A percentile compares a stretch with the other conserved stretches of the same genome.
phyloP scores from a whole-genome alignment of 2,329 filamentous ascomycete species.

The Lomentospora prolificans region DNA sequence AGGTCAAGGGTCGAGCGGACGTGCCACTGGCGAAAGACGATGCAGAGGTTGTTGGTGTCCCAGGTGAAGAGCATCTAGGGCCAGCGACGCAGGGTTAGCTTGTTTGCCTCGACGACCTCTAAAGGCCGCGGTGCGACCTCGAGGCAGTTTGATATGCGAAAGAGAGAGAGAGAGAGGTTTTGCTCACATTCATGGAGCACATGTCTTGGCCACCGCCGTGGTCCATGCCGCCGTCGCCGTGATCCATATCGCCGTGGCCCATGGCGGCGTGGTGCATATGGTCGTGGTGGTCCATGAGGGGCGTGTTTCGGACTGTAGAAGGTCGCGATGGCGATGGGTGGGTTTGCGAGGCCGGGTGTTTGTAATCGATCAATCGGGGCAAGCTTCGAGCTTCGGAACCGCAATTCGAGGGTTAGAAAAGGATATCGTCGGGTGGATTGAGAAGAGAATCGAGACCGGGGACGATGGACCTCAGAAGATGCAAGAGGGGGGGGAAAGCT shows the following conservation, averaged over 20 bases:
- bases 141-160: neutral
- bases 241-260: constrained; percentile 34
- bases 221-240: constrained; percentile 37
- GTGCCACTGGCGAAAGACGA: constrained; percentile 89
- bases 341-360: neutral
- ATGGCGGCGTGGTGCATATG: constrained; percentile 33
- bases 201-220: constrained; percentile 53
- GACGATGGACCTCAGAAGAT: neutral
- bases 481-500: neutral
- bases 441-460: neutral
- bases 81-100: neutral
- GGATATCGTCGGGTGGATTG: too few relatives aligned
- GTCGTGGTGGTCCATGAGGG: constrained; percentile 31
- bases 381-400: too few relatives aligned
- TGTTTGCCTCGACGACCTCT: too few relatives aligned
- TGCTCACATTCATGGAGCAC: constrained; percentile 84
- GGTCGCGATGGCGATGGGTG: neutral
- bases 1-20: constrained; percentile 65
- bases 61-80: constrained; percentile 94
- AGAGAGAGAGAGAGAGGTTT: neutral
- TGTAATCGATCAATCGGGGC: neutral
- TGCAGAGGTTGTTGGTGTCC: constrained; percentile 88
- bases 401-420: too few relatives aligned
- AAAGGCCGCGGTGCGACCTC: too few relatives aligned
- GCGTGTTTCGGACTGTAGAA: neutral